Base-by-base conservation (phyloP, 2,329 filamentous ascomycete species). In the Rutstroemia sp. region DNA sequence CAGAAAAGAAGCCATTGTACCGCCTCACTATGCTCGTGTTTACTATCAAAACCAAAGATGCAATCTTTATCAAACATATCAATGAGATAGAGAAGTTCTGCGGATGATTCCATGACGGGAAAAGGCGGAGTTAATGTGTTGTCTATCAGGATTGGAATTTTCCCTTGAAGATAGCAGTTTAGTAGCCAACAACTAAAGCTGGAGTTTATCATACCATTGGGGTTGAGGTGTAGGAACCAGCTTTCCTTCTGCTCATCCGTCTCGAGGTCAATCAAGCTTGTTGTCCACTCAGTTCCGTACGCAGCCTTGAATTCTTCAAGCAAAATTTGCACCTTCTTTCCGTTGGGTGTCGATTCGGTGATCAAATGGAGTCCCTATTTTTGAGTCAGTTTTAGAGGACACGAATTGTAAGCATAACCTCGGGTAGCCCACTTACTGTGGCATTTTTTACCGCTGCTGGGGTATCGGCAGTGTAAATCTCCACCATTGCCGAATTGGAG, bases 1-100 rank as follows among this genome's bases (percentile, higher is more conserved):
- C 77, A 80, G 70, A 80, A 81, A 67, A 80, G 78, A 2, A 77
- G 70, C 78, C 78, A 80, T 62, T 81, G 78, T 42, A 79, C 56
- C 23, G 67, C 69, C 61, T 79, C 68, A 59, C 69, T 78, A 9
- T 71, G 68, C 66, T 80, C 78, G 7, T 78, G 66, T 14, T 75
- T 72, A 62, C 80, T 73, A 46, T 72, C 73, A 70, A 81, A 81
- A 18, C 75, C 74, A 63, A 81, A 79, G 8, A 66, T 69, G 61
- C 78, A 68, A 7, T 80, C 67, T 59, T 74, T 75, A 66, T 81
- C 79, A 30, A 30, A 25, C 56, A 67, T 70, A 34, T 71, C 76
- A 8, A 77, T 63, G 19, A 81, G 72, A 62, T 81, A 80, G 54
- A 79, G 69, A n/a, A 81, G 69, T 61, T 78, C 72, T 9, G 78